Conservation (phyloP, 2,329 filamentous ascomycete genomes). For the Monosporascus cannonballus region DNA sequence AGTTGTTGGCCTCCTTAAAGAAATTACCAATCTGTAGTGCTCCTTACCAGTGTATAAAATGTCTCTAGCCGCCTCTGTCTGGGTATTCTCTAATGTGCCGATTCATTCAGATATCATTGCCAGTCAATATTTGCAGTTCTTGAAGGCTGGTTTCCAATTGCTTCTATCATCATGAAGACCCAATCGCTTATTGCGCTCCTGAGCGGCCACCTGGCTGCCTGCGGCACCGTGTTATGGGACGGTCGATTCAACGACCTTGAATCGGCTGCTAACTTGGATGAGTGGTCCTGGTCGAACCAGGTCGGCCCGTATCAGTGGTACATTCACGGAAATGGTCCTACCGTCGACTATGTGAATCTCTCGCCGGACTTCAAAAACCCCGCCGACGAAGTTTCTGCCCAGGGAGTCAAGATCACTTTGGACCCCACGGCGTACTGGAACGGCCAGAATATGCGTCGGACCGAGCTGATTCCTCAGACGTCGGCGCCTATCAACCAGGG, state of each 20-base stretch:
- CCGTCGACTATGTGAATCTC: conserved; percentile 55
- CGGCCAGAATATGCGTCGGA: conserved; percentile 65
- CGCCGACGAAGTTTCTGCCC: conserved; percentile 51
- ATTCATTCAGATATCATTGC: too few relatives aligned
- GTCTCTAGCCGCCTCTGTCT: not conserved
- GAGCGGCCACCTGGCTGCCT: conserved; percentile 19
- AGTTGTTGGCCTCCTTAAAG: not conserved
- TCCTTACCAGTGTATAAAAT: not conserved
- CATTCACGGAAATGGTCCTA: conserved; percentile 56
- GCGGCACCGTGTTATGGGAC: conserved; percentile 51
- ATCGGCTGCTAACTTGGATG: conserved; percentile 40
- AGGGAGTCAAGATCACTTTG: conserved; percentile 65
- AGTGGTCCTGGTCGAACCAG: conserved; percentile 57
- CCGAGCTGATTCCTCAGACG: conserved; percentile 68
- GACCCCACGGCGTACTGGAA: conserved; percentile 62
- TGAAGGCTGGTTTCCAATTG: not conserved
- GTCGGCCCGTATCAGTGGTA: conserved; percentile 67
- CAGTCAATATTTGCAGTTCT: too few relatives aligned
- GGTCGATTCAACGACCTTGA: conserved; percentile 51
- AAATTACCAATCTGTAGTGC: not conserved
- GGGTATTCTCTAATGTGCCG: not conserved
- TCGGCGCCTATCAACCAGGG: conserved; percentile 58
- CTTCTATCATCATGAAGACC: conserved; percentile 14
- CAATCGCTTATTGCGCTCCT: conserved; percentile 13
- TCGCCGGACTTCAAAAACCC: conserved; percentile 57